Evolutionary conservation across 768 basidiomycete genomes (phyloP), one percentile per base, ranked within the genome.

Genomic region (Termitomyces sp.): DNA sequence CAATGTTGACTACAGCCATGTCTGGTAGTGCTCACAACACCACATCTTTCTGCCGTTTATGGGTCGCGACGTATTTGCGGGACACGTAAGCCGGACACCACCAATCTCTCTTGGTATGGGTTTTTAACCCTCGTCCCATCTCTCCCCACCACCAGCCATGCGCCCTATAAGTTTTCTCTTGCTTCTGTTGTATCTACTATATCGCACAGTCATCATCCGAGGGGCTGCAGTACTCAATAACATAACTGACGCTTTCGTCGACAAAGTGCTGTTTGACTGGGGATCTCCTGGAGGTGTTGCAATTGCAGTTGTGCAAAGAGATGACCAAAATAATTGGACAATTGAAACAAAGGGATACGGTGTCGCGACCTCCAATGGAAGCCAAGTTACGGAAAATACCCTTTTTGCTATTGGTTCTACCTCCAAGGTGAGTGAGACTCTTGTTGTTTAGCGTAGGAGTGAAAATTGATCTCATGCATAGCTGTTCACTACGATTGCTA

Each of bases 331-430:
- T 4, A 61, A 52, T 6, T 73, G 70, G 69, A 61, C 58, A 22
- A 63, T 72, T 33, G 71, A 72, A 55, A 67, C 66, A n/a, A 69
- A 68, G 58, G 70, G 70, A 0, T 72, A 69, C 46, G 71, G 72
- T 20, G 52, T 42, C 14, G 70, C 72, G 1, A 67, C 61, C 14
- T 54, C 59, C 1, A 65, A 64, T 33, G 69, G 67, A 6, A 68
- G 57, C 18, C 46, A 58, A 30, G 66, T 68, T 24, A 68, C 68
- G 10, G 61, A 64, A 40, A 26, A 26, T 26, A 26, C 26, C 26
- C 26, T 26, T 4, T 26, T 26, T 42, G 53, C 55, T 43, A 70
- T 73, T 18, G 71, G 65, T 0, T 73, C 72, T 26, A 72, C 70
- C 40, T 72, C 71, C 6, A 71, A 72, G 66, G 69, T 67, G 26